Conservation (phyloP, 73 alveolate species). For the Tetrahymena malaccensis region DNA sequence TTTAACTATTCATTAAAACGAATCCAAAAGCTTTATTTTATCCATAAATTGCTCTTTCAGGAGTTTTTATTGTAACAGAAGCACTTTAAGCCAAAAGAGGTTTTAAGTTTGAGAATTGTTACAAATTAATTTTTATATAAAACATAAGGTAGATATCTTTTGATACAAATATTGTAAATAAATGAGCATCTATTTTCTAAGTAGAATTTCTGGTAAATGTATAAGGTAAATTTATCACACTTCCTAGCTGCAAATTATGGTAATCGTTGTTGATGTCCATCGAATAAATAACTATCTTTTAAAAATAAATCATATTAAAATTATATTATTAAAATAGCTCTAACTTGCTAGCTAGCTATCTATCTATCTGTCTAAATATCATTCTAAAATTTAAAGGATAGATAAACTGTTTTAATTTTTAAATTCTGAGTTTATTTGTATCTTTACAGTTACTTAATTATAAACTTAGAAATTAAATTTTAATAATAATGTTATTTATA, state of each 20-base stretch:
- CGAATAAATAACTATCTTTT: neutral
- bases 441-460: no score
- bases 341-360: no score
- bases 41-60: neutral
- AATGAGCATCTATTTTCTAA: neutral
- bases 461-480: no score
- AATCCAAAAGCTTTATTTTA: neutral
- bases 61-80: neutral
- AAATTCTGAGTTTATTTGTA: no score
- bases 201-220: neutral
- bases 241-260: neutral
- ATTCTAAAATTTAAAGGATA: no score
- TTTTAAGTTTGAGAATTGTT: neutral
- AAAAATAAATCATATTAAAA: no score
- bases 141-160: neutral
- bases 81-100: neutral
- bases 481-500: no score
- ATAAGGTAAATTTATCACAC: neutral
- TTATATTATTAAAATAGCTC: no score
- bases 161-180: neutral
- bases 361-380: no score
- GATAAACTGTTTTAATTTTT: no score
- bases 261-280: neutral
- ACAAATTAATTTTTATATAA: neutral
- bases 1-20: neutral